Base-by-base conservation (phyloP, 768 basidiomycete genomes). In the Sutorius australiensis region DNA sequence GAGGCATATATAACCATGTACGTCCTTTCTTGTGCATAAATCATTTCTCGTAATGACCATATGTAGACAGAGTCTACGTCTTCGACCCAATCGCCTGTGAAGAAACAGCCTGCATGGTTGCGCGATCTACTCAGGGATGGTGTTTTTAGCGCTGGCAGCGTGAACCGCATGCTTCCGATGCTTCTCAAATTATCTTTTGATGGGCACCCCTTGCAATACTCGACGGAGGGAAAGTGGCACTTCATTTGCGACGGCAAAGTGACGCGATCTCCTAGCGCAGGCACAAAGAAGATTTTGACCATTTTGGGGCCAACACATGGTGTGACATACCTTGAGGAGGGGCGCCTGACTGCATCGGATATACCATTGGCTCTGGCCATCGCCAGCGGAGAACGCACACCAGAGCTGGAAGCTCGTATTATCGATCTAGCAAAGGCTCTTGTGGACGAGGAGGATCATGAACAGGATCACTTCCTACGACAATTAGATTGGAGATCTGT, bases 401-500 rank as follows among this genome's bases (percentile, higher is more conserved):
- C 69, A 0, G 62, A 70, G 0, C 51, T 76, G 24, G 64, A 59
- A n/a, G 55, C 67, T 4, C 66, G 60, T 11, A 61, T 88, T 0
- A 33, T 78, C 10, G 46, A 62, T 5, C 61, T 83, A 19, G 83
- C 81, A 1, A 65, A 73, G 41, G 48, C 63, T 8, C 55, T 75
- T 5, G 63, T 72, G 7, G 58, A 70, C 9, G 48, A 59, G 27
- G 41, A 32, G n/a, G 17, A 54, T 34, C 55, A 53, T 28, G 52
- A 63, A 24, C 53, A 69, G 12, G 80, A 88, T 60, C 76, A 77
- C 24, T 90, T 82, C 80, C 66, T 85, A 6, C 62, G 66, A 24
- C 85, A 87, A 58, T 76, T 93, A 8, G 82, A 91, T 53, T 92
- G 89, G 91, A 78, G 67, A 19, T 62, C 62, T 11, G 70, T 72